Evolutionary conservation across 495 filamentous ascomycete species (phyloP).

Genomic region (Apiosordaria backusii): DNA sequence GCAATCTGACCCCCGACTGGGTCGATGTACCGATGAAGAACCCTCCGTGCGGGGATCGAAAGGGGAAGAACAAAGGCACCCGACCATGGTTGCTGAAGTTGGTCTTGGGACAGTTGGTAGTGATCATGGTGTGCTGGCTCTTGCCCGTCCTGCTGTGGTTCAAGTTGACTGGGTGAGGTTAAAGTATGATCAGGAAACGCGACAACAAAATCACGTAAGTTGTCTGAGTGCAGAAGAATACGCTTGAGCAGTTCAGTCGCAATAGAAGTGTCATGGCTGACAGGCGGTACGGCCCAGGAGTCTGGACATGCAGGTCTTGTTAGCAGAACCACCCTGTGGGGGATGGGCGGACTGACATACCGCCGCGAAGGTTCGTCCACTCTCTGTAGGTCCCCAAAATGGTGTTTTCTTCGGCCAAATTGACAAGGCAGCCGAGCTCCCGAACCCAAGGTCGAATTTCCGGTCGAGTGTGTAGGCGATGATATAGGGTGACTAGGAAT

Average conservation of each 20-base stretch:
- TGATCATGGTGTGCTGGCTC: not conserved
- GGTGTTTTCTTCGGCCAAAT: slow-evolving; percentile 20
- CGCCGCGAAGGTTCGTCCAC: slow-evolving; percentile 24
- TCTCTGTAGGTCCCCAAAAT: slow-evolving; percentile 21
- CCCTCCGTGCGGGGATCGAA: slow-evolving; percentile 10
- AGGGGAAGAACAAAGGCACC: not conserved
- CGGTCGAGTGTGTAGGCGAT: slow-evolving; percentile 20
- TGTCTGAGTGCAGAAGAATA: slow-evolving; percentile 25
- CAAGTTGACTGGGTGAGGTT: not conserved
- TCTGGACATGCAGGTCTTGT: slow-evolving; percentile 11
- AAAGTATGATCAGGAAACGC: slow-evolving; percentile 31
- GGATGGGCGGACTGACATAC: not conserved
- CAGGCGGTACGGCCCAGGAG: slow-evolving; percentile 14
- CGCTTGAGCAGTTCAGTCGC: slow-evolving; percentile 24
- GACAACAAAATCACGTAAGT: slow-evolving; percentile 26
- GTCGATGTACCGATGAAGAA: not conserved
- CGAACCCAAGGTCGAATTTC: slow-evolving; percentile 31
- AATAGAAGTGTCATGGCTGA: slow-evolving; percentile 11
- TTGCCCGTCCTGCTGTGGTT: not conserved
- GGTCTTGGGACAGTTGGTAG: not conserved
- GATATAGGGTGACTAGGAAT: slow-evolving; percentile 24
- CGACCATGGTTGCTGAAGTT: not conserved
- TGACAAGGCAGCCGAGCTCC: slow-evolving; percentile 30
- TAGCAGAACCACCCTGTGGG: not conserved
- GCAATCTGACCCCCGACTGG: not conserved